These are phyloP conservation scores for Infundibulicybe gibba DNA, from an alignment of 768 basidiomycete genomes.

Conservation along the genomic window DNA sequence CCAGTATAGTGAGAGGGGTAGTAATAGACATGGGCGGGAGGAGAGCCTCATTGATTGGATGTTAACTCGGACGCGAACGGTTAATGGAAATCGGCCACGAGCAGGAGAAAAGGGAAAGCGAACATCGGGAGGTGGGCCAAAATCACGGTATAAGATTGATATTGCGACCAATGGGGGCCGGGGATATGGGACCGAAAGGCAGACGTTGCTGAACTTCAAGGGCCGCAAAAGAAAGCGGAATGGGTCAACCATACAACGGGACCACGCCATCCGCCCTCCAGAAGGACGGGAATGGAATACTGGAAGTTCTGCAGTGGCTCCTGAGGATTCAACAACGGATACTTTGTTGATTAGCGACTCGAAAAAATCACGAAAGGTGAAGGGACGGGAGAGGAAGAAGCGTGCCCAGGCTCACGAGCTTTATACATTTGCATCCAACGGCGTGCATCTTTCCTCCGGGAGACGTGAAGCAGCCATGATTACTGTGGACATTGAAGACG, in stretches of 20 bases:
- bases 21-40: conserved; percentile 19
- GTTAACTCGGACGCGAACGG: conserved; percentile 43
- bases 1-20: conserved; percentile 1
- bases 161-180: conserved; percentile 34
- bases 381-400: conserved; percentile 22
- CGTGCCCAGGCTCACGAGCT: conserved; percentile 22
- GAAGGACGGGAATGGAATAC: conserved; percentile 2
- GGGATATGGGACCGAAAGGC: conserved; percentile 27
- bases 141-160: conserved; percentile 25
- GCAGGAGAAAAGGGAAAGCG: conserved; percentile 8
- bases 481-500: conserved; percentile 43
- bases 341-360: background rate
- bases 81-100: conserved; percentile 14
- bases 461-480: conserved; percentile 20
- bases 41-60: conserved; percentile 67
- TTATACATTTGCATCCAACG: conserved; percentile 35
- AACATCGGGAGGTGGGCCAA: background rate
- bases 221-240: conserved; percentile 5
- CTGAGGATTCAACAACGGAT: too few relatives aligned
- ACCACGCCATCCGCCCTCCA: background rate
- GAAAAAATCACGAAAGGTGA: conserved; percentile 18
- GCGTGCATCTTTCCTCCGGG: conserved; percentile 34
- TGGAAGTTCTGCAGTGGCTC: conserved; percentile 10
- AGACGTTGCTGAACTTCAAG: conserved; percentile 34
- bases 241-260: background rate